A percentile compares a stretch with the other conserved stretches of the same genome.
Conservation (phyloP, 1,284 basidiomycete species). For the Wallemia mellicola region DNA sequence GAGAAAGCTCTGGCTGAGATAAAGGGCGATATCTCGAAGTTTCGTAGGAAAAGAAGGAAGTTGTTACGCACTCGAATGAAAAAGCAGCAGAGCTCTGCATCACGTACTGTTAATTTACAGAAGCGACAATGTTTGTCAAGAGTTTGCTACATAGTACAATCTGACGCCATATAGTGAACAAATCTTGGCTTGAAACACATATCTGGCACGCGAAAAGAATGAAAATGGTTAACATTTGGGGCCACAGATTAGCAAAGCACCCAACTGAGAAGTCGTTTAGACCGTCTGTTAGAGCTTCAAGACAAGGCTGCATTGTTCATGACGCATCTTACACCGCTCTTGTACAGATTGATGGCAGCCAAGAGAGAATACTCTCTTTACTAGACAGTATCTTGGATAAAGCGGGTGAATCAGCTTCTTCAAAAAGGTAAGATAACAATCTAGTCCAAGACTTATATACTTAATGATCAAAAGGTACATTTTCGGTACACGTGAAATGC, state of each 20-base stretch:
- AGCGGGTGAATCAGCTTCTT: neutral
- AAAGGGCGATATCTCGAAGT: conserved; percentile 15
- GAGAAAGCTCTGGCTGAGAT: conserved; percentile 55
- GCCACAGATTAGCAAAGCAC: conserved; percentile 43
- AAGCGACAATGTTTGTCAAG: conserved; percentile 32
- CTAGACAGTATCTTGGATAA: conserved; percentile 18
- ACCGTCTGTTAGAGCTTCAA: conserved; percentile 54
- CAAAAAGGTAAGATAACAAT: too few species aligned
- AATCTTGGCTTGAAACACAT: conserved; percentile 73
- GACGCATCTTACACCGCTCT: conserved; percentile 57
- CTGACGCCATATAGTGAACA: conserved; percentile 26
- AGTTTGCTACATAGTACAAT: neutral
- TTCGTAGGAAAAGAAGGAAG: conserved; percentile 20
- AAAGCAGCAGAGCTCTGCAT: conserved; percentile 17
- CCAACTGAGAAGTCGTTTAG: conserved; percentile 72
- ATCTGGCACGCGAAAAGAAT: conserved; percentile 82
- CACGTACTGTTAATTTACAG: conserved; percentile 25
- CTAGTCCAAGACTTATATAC: too few species aligned
- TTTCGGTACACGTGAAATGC: conserved; percentile 16
- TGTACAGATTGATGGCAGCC: conserved; percentile 36
- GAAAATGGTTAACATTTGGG: conserved; percentile 71
- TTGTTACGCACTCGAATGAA: conserved; percentile 24
- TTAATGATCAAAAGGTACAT: too few species aligned
- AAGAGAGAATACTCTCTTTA: conserved; percentile 23
- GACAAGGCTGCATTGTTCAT: conserved; percentile 51